Evolutionary conservation across 768 basidiomycete genomes (phyloP).

Genomic region (Crassisporium funariophilum): DNA sequence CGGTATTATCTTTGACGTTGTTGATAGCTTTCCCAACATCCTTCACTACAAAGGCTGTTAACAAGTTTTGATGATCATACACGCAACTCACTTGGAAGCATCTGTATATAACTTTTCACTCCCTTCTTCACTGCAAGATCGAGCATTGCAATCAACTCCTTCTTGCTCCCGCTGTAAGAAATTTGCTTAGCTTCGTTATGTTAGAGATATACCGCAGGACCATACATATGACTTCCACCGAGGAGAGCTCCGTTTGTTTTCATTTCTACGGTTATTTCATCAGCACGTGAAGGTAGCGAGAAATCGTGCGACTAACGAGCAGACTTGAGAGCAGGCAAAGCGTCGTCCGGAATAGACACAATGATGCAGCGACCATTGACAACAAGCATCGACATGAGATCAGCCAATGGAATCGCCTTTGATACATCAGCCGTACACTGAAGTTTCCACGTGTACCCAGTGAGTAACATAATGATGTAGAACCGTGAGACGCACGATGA

Average conservation of each 20-base stretch:
- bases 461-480: not conserved
- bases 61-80: not conserved
- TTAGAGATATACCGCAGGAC: constrained; percentile 2
- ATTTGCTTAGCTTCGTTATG: too few relatives aligned
- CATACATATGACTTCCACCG: constrained; percentile 34
- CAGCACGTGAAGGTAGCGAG: constrained; percentile 22
- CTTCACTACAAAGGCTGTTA: constrained; percentile 33
- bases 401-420: constrained; percentile 30
- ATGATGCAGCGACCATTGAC: constrained; percentile 58
- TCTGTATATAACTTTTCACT: constrained; percentile 49
- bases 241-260: constrained; percentile 25
- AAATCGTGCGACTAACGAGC: constrained; percentile 20
- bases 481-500: constrained; percentile 45
- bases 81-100: constrained; percentile 38
- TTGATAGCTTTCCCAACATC: constrained; percentile 49
- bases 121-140: constrained; percentile 56
- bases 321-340: constrained; percentile 40
- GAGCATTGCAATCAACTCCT: constrained; percentile 61
- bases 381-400: constrained; percentile 44
- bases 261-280: constrained; percentile 19
- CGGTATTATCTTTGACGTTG: constrained; percentile 46
- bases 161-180: constrained; percentile 55
- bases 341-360: constrained; percentile 57
- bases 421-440: constrained; percentile 33
- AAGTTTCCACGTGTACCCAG: constrained; percentile 1